Percentiles rank a stretch among this genome's conserved stretches.
These are phyloP conservation scores for Olyra latifolia DNA, from an alignment of 176 grass and related monocot species.

Conservation along the genomic window DNA sequence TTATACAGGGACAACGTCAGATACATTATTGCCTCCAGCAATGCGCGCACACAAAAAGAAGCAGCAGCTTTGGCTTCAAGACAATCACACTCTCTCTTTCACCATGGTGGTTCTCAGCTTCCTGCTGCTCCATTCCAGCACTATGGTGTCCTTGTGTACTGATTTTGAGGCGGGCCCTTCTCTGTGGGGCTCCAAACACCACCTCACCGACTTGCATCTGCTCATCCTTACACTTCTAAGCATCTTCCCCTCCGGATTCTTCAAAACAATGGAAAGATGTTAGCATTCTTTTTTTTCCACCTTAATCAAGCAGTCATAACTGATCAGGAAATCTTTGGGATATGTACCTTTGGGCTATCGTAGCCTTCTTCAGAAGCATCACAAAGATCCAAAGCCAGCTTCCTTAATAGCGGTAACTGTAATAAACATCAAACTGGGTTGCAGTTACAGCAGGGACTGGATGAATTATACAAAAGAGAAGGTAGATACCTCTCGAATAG, in stretches of 20 bases:
- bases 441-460: neutral
- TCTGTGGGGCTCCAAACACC: conserved; percentile 27
- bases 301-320: too few relatives aligned
- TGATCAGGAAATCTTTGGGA: neutral
- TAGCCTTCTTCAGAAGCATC: conserved; percentile 77
- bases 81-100: conserved; percentile 51
- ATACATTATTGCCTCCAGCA: neutral
- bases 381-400: conserved; percentile 70
- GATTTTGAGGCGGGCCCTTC: conserved; percentile 13
- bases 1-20: too few relatives aligned
- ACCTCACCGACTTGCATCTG: conserved; percentile 60
- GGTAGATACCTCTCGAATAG: conserved; percentile 51
- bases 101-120: conserved; percentile 53
- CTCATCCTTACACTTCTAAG: conserved; percentile 63
- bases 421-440: neutral
- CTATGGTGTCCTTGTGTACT: conserved; percentile 77
- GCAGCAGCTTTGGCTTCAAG: neutral
- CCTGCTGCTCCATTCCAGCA: conserved; percentile 67
- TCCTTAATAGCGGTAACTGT: conserved; percentile 63
- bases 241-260: conserved; percentile 41
- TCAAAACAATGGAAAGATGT: neutral
- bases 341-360: conserved; percentile 64
- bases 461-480: neutral
- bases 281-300: neutral
- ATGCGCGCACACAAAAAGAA: neutral